Evolutionary conservation across 306 rosid species (phyloP).

Genomic region (Sicyos baderoa): DNA sequence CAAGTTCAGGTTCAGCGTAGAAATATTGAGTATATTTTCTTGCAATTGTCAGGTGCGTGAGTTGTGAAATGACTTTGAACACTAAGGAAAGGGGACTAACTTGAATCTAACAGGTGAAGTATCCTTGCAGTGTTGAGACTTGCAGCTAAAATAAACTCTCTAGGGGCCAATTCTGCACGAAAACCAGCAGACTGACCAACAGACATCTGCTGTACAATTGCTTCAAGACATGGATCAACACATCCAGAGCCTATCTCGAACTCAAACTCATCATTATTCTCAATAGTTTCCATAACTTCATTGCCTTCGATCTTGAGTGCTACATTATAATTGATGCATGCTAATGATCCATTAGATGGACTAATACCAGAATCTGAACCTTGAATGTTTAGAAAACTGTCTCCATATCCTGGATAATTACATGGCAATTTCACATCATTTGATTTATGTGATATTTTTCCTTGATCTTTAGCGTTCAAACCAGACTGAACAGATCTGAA

Average conservation of each 20-base stretch:
- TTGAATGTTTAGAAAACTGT: conserved; percentile 34
- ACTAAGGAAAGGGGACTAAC: conserved; percentile 48
- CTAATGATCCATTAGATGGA: conserved; percentile 65
- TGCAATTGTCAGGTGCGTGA: conserved; percentile 15
- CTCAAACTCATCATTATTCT: conserved; percentile 64
- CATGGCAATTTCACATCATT: conserved; percentile 23
- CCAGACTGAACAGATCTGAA: conserved; percentile 33
- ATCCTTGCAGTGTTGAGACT: conserved; percentile 44
- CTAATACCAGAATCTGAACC: conserved; percentile 73
- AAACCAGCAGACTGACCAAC: conserved; percentile 73
- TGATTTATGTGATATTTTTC: conserved; percentile 26
- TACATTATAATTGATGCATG: conserved; percentile 55
- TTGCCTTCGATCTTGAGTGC: conserved; percentile 43
- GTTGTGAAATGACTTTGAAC: conserved; percentile 17
- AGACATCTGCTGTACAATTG: conserved; percentile 62
- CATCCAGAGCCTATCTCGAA: conserved; percentile 81
- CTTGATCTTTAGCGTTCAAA: conserved; percentile 29
- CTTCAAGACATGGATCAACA: conserved; percentile 51
- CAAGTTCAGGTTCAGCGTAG: background rate
- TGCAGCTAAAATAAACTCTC: conserved; percentile 65
- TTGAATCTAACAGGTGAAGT: conserved; percentile 47
- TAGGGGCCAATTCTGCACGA: conserved; percentile 34
- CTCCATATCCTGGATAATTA: conserved; percentile 23
- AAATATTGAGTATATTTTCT: background rate
- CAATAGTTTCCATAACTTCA: conserved; percentile 46